phyloP scores from a whole-genome alignment of 1,284 basidiomycete species.

The Ceratobasidium sp. region DNA sequence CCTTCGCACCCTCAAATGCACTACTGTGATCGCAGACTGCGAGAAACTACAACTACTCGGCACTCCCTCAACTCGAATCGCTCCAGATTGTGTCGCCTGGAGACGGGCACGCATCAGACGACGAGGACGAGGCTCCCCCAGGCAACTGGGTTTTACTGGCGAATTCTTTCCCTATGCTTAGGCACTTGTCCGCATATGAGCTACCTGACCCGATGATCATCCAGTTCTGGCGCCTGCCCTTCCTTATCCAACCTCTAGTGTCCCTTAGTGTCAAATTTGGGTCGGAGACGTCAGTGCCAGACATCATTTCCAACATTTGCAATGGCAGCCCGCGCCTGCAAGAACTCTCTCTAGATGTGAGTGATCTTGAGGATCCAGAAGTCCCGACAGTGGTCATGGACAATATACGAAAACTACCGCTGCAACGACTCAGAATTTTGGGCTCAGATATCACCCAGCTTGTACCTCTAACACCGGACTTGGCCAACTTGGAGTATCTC shows the following conservation, averaged over 20 bases:
- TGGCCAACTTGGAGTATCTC: constrained; percentile 11
- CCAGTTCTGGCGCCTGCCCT: background rate
- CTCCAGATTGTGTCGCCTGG: background rate
- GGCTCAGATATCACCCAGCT: too few relatives aligned
- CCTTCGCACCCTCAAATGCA: constrained; percentile 2
- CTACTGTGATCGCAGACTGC: background rate
- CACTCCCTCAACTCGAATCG: constrained; percentile 20
- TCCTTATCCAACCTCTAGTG: background rate
- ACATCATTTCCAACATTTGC: background rate
- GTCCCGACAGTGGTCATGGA: background rate
- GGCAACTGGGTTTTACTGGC: background rate
- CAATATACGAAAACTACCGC: background rate
- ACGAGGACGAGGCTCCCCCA: background rate
- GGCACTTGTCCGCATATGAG: background rate
- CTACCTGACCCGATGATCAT: background rate
- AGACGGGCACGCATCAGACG: background rate
- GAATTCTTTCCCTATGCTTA: background rate
- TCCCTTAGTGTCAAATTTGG: background rate
- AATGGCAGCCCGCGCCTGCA: background rate
- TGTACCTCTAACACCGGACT: background rate
- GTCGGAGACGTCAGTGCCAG: background rate
- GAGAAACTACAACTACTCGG: background rate
- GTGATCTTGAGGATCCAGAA: background rate
- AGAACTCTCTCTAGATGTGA: background rate
- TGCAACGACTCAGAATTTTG: background rate